These are phyloP conservation scores for Asterochloris erici DNA, from an alignment of 139 green algal genomes.

Conservation along the genomic window DNA sequence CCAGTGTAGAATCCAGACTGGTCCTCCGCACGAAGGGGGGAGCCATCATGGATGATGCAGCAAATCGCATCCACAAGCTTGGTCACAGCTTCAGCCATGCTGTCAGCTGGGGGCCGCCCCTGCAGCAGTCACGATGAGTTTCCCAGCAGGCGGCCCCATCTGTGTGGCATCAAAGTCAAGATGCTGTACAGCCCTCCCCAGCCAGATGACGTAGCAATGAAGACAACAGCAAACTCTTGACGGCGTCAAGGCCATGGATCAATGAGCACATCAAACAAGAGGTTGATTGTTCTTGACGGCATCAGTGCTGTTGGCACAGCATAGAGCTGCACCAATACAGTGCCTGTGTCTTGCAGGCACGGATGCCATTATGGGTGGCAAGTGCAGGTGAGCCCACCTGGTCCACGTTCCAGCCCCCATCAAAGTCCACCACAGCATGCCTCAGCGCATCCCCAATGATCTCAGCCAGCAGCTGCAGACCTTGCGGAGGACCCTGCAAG, in stretches of 20 bases:
- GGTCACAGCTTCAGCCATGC: conserved; percentile 13
- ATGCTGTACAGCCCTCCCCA: too few species aligned
- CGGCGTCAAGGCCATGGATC: neutral
- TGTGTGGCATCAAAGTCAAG: neutral
- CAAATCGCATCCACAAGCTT: neutral
- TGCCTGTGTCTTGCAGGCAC: too few species aligned
- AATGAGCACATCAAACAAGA: neutral
- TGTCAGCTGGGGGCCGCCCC: neutral
- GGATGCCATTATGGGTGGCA: too few species aligned
- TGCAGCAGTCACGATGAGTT: neutral
- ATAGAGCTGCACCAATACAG: too few species aligned
- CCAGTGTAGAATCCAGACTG: neutral
- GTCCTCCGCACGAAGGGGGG: neutral
- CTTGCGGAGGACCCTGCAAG: too few species aligned
- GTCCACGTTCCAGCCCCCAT: too few species aligned
- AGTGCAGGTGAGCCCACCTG: too few species aligned
- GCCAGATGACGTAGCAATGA: neutral
- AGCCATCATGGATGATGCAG: neutral
- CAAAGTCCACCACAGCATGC: too few species aligned
- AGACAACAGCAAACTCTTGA: neutral
- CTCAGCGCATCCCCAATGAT: too few species aligned
- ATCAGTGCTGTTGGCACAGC: too few species aligned
- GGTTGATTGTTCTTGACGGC: neutral
- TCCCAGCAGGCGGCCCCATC: neutral
- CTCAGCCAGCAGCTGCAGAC: too few species aligned